A percentile compares a stretch with the other conserved stretches of the same genome.
phyloP scores from a whole-genome alignment of 495 filamentous ascomycete species.

The Rhizodiscina lignyota region DNA sequence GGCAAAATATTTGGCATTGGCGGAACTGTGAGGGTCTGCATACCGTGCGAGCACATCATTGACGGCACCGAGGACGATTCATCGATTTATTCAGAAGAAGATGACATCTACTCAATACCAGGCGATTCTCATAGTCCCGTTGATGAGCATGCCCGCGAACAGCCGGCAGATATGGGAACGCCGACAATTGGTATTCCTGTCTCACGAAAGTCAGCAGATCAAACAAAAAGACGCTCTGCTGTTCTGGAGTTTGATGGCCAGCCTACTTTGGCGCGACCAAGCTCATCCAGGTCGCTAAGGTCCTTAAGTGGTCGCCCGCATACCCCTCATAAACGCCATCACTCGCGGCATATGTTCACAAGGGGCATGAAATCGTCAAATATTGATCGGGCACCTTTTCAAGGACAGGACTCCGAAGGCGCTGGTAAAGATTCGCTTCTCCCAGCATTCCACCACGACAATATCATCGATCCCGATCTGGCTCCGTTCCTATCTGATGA shows the following conservation, averaged over 20 bases:
- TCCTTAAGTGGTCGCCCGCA: conserved; percentile 51
- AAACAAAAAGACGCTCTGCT: conserved; percentile 65
- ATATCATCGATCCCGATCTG: conserved; percentile 92
- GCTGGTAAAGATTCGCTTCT: conserved; percentile 63
- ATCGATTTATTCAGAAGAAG: conserved; percentile 68
- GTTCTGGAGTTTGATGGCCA: conserved; percentile 81
- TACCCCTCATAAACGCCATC: conserved; percentile 56
- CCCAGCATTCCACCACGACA: conserved; percentile 90
- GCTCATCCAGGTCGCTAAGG: conserved; percentile 85
- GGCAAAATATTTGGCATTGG: conserved; percentile 77
- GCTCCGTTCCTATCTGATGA: conserved; percentile 93
- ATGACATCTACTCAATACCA: conserved; percentile 4
- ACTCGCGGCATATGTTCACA: conserved; percentile 66
- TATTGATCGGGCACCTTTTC: conserved; percentile 73
- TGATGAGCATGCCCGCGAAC: not conserved
- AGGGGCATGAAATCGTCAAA: conserved; percentile 17
- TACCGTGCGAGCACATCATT: conserved; percentile 84
- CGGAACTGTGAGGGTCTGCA: conserved; percentile 78
- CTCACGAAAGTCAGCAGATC: conserved; percentile 65
- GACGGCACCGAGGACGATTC: conserved; percentile 80
- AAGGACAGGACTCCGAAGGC: conserved; percentile 46
- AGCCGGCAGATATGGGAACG: conserved; percentile 11
- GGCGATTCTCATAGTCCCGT: conserved; percentile 18
- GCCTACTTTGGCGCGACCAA: conserved; percentile 55
- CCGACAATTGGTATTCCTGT: conserved; percentile 25